Conservation (phyloP, 2,329 filamentous ascomycete genomes). For the Calonectria crousiana region DNA sequence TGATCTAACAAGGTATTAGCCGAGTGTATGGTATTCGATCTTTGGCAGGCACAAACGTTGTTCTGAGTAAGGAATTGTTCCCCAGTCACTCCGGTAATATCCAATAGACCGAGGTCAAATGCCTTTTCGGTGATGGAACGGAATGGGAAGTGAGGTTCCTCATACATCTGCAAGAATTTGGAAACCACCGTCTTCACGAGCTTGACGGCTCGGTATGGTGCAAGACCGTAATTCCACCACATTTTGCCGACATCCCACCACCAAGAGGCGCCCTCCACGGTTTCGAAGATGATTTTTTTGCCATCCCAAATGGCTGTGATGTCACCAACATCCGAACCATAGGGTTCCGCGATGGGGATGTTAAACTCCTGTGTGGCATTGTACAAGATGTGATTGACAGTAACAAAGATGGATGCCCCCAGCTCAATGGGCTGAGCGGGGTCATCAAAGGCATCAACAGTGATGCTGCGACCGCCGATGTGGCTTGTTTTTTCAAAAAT, state of each 20-base stretch:
- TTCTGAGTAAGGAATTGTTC: slow-evolving; percentile 77
- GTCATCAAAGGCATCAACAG: slow-evolving; percentile 81
- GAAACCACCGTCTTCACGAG: slow-evolving; percentile 79
- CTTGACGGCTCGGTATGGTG: slow-evolving; percentile 79
- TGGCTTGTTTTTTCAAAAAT: slow-evolving; percentile 85
- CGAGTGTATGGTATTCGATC: neutral
- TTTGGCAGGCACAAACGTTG: slow-evolving; percentile 54
- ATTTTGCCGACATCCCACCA: slow-evolving; percentile 88
- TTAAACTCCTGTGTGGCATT: slow-evolving; percentile 78
- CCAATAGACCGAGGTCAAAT: slow-evolving; percentile 74
- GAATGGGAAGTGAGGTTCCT: slow-evolving; percentile 87
- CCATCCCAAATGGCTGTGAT: slow-evolving; percentile 89
- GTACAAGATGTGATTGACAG: slow-evolving; percentile 84
- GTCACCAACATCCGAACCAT: slow-evolving; percentile 61
- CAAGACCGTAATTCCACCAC: slow-evolving; percentile 86
- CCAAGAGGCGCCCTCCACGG: slow-evolving; percentile 68
- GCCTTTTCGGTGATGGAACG: slow-evolving; percentile 77
- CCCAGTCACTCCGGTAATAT: slow-evolving; percentile 78
- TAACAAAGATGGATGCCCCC: slow-evolving; percentile 92
- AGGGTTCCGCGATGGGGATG: slow-evolving; percentile 67
- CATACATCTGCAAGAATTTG: slow-evolving; percentile 84
- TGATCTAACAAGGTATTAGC: slow-evolving; percentile 60
- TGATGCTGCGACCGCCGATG: slow-evolving; percentile 89
- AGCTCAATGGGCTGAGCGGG: slow-evolving; percentile 80
- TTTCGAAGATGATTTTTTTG: slow-evolving; percentile 75